Evolutionary conservation across 306 rosid species (phyloP), one percentile per base, ranked within the genome.

Genomic region (Lotus japonicus): DNA sequence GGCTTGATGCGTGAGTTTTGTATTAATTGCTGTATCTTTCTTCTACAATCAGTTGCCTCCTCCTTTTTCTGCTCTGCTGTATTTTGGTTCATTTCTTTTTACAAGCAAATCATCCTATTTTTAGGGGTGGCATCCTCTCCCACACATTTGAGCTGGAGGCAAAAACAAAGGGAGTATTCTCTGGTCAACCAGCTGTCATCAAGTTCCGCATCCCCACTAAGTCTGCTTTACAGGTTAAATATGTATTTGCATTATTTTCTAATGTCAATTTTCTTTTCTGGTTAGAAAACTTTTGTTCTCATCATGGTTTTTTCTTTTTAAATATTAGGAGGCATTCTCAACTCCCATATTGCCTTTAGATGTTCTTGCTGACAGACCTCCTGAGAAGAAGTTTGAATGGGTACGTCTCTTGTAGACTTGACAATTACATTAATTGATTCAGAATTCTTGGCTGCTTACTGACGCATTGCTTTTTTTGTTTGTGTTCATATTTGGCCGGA

Each of bases 141-240:
- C 99, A 90, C 87, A 61, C 90, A 38, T 90, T 90, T 81, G 97
- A 94, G 80, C 78, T 94, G 72, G 99, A 94, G 87, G 95, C 90
- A 28, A 90, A 84, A 66, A 9, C 79, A 12, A 86, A 88, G 85
- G 90, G 88, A 53, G 41, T 88, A 58, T 94, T 88, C 39, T 11
- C 79, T 28, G 85, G 96, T 49, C 79, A 86, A 64, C 96, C 97
- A 6, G 99, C 99, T 78, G 77, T 88, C 59, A 54, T 94, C 64
- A 90, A 87, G 76, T 94, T 88, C 73, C 92, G 99, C 35, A 59
- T 94, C 23, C 99, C 97, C 49, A 94, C 99, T 53, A 94, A 87
- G 70, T 77, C 99, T 11, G 87, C 89, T 59, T 69, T 90, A 4
- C 99, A 94, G 98, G 98, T 92, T 50, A 66, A 74, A 33, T 43